Percentiles rank a stretch among this genome's conserved stretches.
These are phyloP conservation scores for Suhomyces maxii DNA, from an alignment of 1,139 yeast genomes.

Conservation along the genomic window DNA sequence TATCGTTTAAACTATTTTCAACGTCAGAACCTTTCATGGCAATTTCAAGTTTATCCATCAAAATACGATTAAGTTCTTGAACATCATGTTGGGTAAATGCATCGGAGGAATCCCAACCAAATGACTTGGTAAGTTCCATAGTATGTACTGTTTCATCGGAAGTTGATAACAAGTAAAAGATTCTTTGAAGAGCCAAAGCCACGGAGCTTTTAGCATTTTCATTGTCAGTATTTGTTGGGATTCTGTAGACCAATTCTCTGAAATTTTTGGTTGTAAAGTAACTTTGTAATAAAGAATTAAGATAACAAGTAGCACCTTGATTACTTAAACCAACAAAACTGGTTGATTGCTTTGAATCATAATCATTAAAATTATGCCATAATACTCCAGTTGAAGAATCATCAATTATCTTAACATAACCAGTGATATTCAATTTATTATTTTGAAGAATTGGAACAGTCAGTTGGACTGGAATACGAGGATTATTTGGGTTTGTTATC, in stretches of 20 bases:
- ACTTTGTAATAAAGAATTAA: constrained; percentile 87
- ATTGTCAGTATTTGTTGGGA: constrained; percentile 56
- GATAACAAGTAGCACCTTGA: constrained; percentile 97
- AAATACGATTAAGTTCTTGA: constrained; percentile 90
- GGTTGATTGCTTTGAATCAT: constrained; percentile 83
- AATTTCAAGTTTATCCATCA: constrained; percentile 90
- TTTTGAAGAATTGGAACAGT: constrained; percentile 51
- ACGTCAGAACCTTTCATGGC: constrained; percentile 90
- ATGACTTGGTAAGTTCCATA: constrained; percentile 79
- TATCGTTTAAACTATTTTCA: constrained; percentile 74
- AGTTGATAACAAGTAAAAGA: constrained; percentile 75
- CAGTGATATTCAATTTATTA: constrained; percentile 68
- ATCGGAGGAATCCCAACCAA: constrained; percentile 97
- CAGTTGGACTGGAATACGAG: constrained; percentile 15
- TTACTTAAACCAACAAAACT: constrained; percentile 92
- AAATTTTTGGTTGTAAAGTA: constrained; percentile 83
- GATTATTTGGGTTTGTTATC: constrained; percentile 16
- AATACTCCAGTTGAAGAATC: constrained; percentile 90
- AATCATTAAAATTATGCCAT: constrained; percentile 85
- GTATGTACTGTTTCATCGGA: constrained; percentile 82
- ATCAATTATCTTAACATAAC: constrained; percentile 70
- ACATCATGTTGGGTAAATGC: constrained; percentile 98
- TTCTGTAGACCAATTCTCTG: constrained; percentile 82
- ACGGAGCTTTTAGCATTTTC: constrained; percentile 42
- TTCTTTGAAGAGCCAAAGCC: constrained; percentile 81